These are phyloP conservation scores for Raphanus sativus DNA, from an alignment of 345 rosid species.

Conservation along the genomic window DNA sequence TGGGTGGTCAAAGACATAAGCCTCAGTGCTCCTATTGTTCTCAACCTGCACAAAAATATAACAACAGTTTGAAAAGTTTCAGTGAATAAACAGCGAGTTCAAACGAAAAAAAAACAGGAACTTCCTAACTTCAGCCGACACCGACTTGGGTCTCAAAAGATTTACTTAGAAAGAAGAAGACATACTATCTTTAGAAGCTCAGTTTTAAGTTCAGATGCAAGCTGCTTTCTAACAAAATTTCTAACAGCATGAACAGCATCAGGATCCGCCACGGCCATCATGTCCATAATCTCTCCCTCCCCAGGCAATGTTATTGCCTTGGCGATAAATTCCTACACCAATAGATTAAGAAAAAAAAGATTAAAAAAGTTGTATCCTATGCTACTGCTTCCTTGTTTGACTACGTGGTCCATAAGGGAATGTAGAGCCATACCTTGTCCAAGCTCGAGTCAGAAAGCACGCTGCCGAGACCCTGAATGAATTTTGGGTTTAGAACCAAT, in stretches of 20 bases:
- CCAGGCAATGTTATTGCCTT: constrained; percentile 90
- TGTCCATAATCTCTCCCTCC: constrained; percentile 98
- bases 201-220: constrained; percentile 81
- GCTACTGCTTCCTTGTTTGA: background rate
- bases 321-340: constrained; percentile 78
- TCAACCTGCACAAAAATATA: constrained; percentile 51
- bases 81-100: background rate
- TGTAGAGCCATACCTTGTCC: constrained; percentile 61
- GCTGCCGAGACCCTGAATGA: constrained; percentile 73
- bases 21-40: constrained; percentile 71
- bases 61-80: background rate
- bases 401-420: background rate
- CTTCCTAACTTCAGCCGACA: background rate
- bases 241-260: constrained; percentile 97
- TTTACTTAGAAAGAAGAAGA: constrained; percentile 11
- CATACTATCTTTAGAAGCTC: constrained; percentile 71
- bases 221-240: constrained; percentile 76
- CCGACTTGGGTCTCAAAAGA: background rate
- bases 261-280: constrained; percentile 98
- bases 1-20: constrained; percentile 73
- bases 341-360: constrained; percentile 3
- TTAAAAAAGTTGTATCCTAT: background rate
- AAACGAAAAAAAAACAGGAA: background rate
- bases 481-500: constrained; percentile 67
- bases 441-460: constrained; percentile 68